A percentile compares a stretch with the other conserved stretches of the same genome.
Conservation (phyloP, 352 stramenopile genomes). For the Globisporangium megalacanthum region DNA sequence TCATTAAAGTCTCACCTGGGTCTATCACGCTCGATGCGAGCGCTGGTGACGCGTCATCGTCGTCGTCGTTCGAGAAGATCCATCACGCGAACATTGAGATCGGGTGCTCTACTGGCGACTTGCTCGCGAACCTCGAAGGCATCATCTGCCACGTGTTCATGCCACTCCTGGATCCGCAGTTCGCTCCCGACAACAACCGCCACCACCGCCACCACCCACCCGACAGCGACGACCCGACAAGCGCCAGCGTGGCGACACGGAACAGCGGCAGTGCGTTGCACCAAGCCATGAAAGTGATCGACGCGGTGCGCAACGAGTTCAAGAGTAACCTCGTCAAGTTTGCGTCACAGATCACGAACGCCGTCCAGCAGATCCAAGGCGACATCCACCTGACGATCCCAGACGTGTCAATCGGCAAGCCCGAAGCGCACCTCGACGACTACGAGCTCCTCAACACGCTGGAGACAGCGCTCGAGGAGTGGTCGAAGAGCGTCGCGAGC, state of each 20-base stretch:
- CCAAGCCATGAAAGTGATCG: conserved; percentile 75
- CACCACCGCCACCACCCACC: neutral
- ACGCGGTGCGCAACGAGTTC: conserved; percentile 84
- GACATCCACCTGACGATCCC: conserved; percentile 93
- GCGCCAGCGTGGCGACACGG: neutral
- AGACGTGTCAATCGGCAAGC: conserved; percentile 87
- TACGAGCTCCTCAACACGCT: conserved; percentile 86
- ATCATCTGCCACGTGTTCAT: conserved; percentile 89
- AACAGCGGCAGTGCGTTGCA: conserved; percentile 13
- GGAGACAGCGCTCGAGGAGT: conserved; percentile 90
- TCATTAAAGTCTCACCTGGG: conserved; percentile 66
- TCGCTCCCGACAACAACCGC: conserved; percentile 26
- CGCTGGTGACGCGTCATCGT: conserved; percentile 13
- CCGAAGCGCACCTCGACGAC: conserved; percentile 78
- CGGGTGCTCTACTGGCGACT: conserved; percentile 81
- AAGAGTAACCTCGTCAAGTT: conserved; percentile 91
- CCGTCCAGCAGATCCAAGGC: conserved; percentile 92
- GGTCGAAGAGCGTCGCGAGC: conserved; percentile 87
- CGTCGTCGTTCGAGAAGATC: conserved; percentile 33
- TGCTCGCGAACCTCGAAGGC: conserved; percentile 79
- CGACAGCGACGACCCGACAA: neutral
- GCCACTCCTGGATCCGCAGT: conserved; percentile 72
- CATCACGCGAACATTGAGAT: conserved; percentile 75
- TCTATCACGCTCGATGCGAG: conserved; percentile 35
- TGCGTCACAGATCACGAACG: conserved; percentile 88